A percentile compares a stretch with the other conserved stretches of the same genome.
phyloP scores from a whole-genome alignment of 345 rosid genomes.

The Cardamine occulta region DNA sequence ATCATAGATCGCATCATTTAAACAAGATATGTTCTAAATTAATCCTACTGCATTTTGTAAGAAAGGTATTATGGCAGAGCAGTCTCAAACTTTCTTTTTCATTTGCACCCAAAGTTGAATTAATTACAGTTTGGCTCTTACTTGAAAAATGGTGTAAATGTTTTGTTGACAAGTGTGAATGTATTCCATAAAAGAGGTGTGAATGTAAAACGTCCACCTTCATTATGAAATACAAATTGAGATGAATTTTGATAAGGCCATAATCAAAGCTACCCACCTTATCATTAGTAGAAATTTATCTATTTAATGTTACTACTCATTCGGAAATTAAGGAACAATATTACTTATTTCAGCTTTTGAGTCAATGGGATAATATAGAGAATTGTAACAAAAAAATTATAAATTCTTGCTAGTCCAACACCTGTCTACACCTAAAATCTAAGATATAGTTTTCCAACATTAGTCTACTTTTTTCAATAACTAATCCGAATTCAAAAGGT shows the following conservation, averaged over 20 bases:
- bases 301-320: constrained; percentile 23
- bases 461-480: neutral
- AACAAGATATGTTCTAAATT: neutral
- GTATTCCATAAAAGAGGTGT: constrained; percentile 28
- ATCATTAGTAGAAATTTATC: constrained; percentile 24
- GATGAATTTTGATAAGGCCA: constrained; percentile 10
- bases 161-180: constrained; percentile 34
- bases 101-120: constrained; percentile 9
- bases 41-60: neutral
- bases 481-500: neutral
- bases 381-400: neutral
- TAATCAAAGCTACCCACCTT: constrained; percentile 27
- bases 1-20: no score
- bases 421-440: constrained; percentile 14
- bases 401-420: constrained; percentile 9
- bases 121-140: constrained; percentile 4
- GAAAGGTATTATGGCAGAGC: neutral
- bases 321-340: neutral
- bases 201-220: constrained; percentile 27
- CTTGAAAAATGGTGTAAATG: constrained; percentile 16
- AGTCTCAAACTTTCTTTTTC: constrained; percentile 9
- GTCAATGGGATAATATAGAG: neutral
- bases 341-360: constrained; percentile 18
- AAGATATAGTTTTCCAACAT: constrained; percentile 10
- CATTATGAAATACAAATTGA: neutral